A percentile compares a stretch with the other conserved stretches of the same genome.
phyloP scores from a whole-genome alignment of 2,329 filamentous ascomycete species.

The Pleomassaria siparia region DNA sequence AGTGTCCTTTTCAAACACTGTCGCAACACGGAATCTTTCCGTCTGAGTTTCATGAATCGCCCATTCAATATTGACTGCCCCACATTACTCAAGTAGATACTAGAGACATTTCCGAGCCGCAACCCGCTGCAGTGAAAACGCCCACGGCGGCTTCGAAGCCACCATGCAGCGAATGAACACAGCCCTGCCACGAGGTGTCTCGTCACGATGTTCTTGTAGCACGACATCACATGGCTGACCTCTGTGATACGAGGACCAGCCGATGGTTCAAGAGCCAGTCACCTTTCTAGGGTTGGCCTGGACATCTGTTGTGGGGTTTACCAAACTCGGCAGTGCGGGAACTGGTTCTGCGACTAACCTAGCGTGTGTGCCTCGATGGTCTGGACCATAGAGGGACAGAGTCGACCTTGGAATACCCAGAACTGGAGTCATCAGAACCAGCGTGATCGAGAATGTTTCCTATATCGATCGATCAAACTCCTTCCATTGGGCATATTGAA shows the following conservation, averaged over 20 bases:
- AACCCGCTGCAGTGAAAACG: not conserved
- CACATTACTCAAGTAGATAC: not conserved
- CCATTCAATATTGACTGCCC: not conserved
- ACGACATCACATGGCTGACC: not conserved
- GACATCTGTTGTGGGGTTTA: not conserved
- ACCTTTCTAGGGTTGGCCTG: not conserved
- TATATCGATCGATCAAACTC: no score
- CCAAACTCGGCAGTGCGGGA: not conserved
- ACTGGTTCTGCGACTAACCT: not conserved
- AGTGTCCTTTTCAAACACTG: not conserved
- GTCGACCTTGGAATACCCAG: not conserved
- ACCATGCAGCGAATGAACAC: not conserved
- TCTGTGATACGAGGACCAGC: not conserved
- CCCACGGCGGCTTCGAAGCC: not conserved
- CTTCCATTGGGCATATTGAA: no score
- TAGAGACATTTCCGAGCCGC: not conserved
- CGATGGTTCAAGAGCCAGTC: not conserved
- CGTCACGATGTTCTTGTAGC: not conserved
- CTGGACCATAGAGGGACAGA: not conserved
- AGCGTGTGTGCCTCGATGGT: not conserved
- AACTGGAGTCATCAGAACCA: not conserved
- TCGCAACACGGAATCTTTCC: not conserved
- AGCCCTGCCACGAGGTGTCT: not conserved
- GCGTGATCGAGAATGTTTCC: not conserved
- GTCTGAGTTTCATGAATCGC: not conserved